Percentiles rank a stretch among this genome's conserved stretches.
Evolutionary conservation across 805 yeast genomes (phyloP).

Genomic region (Myxozyma neglecta): DNA sequence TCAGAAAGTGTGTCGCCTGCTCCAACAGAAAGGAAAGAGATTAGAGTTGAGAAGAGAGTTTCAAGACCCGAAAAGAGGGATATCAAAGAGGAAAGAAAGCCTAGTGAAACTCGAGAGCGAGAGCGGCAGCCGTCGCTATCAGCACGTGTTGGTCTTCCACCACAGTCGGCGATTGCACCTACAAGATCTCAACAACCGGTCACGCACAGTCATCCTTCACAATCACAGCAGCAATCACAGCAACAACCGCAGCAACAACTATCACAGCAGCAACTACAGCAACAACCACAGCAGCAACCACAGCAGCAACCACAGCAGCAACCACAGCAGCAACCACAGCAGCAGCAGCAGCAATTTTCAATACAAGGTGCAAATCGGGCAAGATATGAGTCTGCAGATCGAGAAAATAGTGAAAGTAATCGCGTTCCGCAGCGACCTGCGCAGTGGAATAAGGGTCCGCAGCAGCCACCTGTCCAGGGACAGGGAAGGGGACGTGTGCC

Average conservation of each 20-base stretch:
- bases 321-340: background rate
- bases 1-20: background rate
- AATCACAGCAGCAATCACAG: background rate
- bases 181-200: background rate
- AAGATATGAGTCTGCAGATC: background rate
- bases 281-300: background rate
- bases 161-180: constrained; percentile 11
- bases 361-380: background rate
- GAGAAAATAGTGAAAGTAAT: background rate
- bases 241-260: constrained; percentile 3
- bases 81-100: background rate
- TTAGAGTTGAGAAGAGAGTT: background rate
- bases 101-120: background rate
- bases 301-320: background rate
- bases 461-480: background rate
- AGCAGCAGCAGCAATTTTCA: background rate
- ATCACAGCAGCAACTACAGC: background rate
- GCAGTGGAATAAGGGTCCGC: background rate
- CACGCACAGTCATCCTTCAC: background rate
- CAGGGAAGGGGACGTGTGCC: background rate
- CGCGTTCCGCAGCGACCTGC: background rate
- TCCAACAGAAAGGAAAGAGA: background rate
- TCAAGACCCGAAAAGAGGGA: background rate
- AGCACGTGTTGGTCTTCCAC: constrained; percentile 11
- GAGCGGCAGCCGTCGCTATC: background rate